Evolutionary conservation across 805 yeast species (phyloP).

Genomic region (Isabelozyma gotoi): DNA sequence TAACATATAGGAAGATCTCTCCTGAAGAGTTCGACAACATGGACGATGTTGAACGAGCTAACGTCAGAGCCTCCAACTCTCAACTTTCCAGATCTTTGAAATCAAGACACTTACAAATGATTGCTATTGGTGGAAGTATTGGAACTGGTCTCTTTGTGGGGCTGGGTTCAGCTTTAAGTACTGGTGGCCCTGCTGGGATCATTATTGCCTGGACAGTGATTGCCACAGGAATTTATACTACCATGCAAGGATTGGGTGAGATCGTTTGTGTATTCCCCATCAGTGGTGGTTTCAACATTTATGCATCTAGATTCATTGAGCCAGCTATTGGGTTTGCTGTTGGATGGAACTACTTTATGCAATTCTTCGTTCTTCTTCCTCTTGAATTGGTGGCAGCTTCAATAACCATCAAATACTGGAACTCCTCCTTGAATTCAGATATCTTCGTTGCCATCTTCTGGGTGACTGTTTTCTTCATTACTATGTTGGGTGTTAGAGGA

Average conservation of each 20-base stretch:
- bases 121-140: conserved; percentile 82
- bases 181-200: conserved; percentile 57
- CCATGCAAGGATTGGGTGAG: conserved; percentile 64
- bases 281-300: conserved; percentile 34
- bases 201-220: conserved; percentile 58
- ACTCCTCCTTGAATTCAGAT: conserved; percentile 31
- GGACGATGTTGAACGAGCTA: conserved; percentile 28
- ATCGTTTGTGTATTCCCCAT: conserved; percentile 50
- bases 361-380: conserved; percentile 38
- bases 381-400: conserved; percentile 40
- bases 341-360: conserved; percentile 38
- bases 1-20: conserved; percentile 12
- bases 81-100: conserved; percentile 54
- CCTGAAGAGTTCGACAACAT: conserved; percentile 18
- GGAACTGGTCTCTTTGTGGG: conserved; percentile 74
- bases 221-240: conserved; percentile 57
- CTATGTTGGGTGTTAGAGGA: conserved; percentile 36
- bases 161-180: conserved; percentile 55
- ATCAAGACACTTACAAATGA: conserved; percentile 61
- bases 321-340: conserved; percentile 41
- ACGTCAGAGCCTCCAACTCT: conserved; percentile 44
- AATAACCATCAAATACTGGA: conserved; percentile 36
- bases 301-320: conserved; percentile 35
- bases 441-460: conserved; percentile 38
- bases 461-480: conserved; percentile 24